These are phyloP conservation scores for Dictyostelium brefeldianum DNA, from an alignment of 78 protist species.

Conservation along the genomic window DNA sequence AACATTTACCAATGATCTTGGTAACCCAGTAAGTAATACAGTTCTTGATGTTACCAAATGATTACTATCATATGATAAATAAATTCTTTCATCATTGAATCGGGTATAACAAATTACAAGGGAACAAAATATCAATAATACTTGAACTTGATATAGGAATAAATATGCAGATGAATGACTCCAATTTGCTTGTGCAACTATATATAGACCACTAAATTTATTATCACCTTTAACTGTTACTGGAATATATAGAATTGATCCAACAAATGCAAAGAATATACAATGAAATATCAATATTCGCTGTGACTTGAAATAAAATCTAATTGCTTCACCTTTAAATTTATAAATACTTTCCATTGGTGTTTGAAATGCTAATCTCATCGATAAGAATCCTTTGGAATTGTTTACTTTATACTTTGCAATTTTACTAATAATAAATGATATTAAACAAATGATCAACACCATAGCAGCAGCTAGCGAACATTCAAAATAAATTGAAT, in stretches of 20 bases:
- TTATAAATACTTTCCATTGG: conserved; percentile 13
- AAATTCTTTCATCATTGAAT: conserved; percentile 64
- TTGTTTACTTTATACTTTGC: too few relatives aligned
- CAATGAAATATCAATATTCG: conserved; percentile 11
- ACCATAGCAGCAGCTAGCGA: background rate
- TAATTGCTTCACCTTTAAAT: conserved; percentile 16
- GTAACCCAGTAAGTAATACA: conserved; percentile 48
- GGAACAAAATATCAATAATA: background rate
- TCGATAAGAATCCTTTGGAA: background rate
- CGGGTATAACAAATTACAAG: conserved; percentile 11
- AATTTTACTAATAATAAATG: background rate
- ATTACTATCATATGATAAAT: conserved; percentile 30
- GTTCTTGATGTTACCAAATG: conserved; percentile 68
- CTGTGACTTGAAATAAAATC: conserved; percentile 30
- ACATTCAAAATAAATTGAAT: background rate
- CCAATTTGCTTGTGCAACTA: conserved; percentile 67
- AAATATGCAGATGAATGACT: conserved; percentile 23
- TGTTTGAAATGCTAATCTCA: background rate
- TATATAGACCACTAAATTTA: background rate
- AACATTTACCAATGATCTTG: conserved; percentile 50
- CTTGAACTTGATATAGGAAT: conserved; percentile 16
- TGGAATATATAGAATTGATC: background rate
- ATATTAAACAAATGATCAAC: background rate
- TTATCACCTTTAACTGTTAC: conserved; percentile 37
- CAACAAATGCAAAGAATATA: background rate